Evolutionary conservation across 192 early-diverging fungal species (phyloP), one percentile per base, ranked within the genome.

Genomic region (Tieghemiomyces parasiticus): DNA sequence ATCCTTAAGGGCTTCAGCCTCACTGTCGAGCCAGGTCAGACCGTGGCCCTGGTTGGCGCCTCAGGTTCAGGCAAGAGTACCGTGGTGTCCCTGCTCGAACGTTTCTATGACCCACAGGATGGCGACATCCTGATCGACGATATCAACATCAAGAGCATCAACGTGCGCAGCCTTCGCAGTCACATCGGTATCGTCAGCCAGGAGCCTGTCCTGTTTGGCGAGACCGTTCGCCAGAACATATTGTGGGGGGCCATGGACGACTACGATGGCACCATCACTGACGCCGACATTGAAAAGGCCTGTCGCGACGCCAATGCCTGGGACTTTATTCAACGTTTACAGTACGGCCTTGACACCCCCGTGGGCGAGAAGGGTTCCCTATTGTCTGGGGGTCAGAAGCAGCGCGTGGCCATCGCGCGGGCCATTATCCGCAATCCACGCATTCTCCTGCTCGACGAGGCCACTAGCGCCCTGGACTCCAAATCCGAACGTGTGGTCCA

Each of bases 401-500:
- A 94, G 67, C 85, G 94, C 61, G 89, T 95, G 65, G 90, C 92
- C 58, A 95, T 98, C 74, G 92, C 93, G 16, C 80, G 93, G 35
- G 90, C 91, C 24, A 74, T 96, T 55, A 77, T 93, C 46, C 89
- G 88, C 67, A 82, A 92, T 69, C 91, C 93, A 14, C 68, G 68
- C 25, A 89, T 96, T 12, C 77, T 98, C 58, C 62, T 93, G n/a
- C n/a, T n/a, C n/a, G n/a, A n/a, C n/a, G n/a, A n/a, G n/a, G n/a
- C n/a, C n/a, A n/a, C n/a, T n/a, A 29, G 79, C 16, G 92, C 92
- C 16, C 69, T 94, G 59, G 92, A 94, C 67, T 82, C 87, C 29
- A 75, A 80, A 31, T 81, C 82, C 19, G 88, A 89, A 67, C 76
- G 82, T 25, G 63, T 89, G 8, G 87, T 95, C 3, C 90, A 94